Evolutionary conservation across 495 filamentous ascomycete species (phyloP).

Genomic region (Hypoxylon cercidicola): DNA sequence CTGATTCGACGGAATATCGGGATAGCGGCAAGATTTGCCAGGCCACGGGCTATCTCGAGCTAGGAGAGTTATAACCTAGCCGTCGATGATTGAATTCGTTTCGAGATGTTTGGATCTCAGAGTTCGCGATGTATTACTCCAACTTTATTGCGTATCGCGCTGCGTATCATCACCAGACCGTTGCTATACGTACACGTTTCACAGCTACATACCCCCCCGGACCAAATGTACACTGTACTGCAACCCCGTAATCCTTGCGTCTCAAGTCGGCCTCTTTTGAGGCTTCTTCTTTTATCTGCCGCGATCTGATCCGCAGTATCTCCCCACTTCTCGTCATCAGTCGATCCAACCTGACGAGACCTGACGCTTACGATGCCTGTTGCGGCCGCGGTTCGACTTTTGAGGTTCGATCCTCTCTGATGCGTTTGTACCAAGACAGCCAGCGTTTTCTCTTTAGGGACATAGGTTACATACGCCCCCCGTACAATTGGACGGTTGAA

Average conservation of each 20-base stretch:
- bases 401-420: constrained; percentile 16
- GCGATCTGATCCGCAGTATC: constrained; percentile 37
- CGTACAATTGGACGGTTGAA: constrained; percentile 33
- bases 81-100: no score
- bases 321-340: constrained; percentile 32
- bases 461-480: constrained; percentile 37
- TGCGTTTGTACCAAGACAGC: constrained; percentile 20
- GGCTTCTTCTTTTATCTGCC: constrained; percentile 38
- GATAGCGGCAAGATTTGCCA: constrained; percentile 36
- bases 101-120: no score
- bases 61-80: constrained; percentile 1
- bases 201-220: constrained; percentile 26
- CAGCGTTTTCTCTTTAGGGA: constrained; percentile 33
- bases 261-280: constrained; percentile 28
- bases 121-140: no score
- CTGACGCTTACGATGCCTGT: constrained; percentile 15
- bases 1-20: constrained; percentile 27
- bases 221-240: constrained; percentile 19
- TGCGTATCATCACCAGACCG: constrained; percentile 20
- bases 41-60: constrained; percentile 9
- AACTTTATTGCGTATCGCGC: background rate
- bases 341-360: constrained; percentile 25
- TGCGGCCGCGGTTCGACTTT: constrained; percentile 12
- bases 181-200: constrained; percentile 34
- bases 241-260: constrained; percentile 33